Percentiles rank a stretch among this genome's conserved stretches.
phyloP scores from a whole-genome alignment of 106 monocot species.

The Apostasia shenzhenica region DNA sequence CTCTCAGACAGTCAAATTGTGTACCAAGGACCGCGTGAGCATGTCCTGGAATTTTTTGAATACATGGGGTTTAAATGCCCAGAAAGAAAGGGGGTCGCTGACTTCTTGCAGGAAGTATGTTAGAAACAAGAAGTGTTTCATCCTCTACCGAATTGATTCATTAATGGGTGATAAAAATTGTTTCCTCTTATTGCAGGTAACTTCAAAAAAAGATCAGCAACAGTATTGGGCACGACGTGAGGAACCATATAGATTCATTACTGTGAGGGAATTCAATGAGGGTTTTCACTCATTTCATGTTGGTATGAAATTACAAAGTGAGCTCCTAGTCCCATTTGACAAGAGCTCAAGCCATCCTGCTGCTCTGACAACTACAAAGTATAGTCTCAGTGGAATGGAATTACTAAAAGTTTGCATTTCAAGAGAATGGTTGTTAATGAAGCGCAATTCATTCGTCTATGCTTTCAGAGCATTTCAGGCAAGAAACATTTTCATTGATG shows the following conservation, averaged over 20 bases:
- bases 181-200: slow-evolving; percentile 15
- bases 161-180: neutral
- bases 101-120: slow-evolving; percentile 47
- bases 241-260: slow-evolving; percentile 21
- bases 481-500: neutral
- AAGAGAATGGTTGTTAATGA: slow-evolving; percentile 39
- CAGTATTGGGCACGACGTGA: slow-evolving; percentile 31
- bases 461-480: slow-evolving; percentile 39
- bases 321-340: slow-evolving; percentile 26
- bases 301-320: slow-evolving; percentile 16
- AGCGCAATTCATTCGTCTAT: slow-evolving; percentile 48
- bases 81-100: slow-evolving; percentile 37
- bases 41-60: slow-evolving; percentile 43
- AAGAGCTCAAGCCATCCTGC: slow-evolving; percentile 31
- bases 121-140: neutral
- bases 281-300: slow-evolving; percentile 34
- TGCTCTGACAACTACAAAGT: slow-evolving; percentile 30
- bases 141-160: neutral
- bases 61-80: slow-evolving; percentile 50
- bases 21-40: slow-evolving; percentile 36
- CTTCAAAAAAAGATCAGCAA: slow-evolving; percentile 41
- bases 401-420: slow-evolving; percentile 22
- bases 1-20: slow-evolving; percentile 49
- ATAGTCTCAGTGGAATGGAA: slow-evolving; percentile 21
- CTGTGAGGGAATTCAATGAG: slow-evolving; percentile 26